These are phyloP conservation scores for Orbilia javanica DNA, from an alignment of 2,329 filamentous ascomycete species.

Conservation along the genomic window DNA sequence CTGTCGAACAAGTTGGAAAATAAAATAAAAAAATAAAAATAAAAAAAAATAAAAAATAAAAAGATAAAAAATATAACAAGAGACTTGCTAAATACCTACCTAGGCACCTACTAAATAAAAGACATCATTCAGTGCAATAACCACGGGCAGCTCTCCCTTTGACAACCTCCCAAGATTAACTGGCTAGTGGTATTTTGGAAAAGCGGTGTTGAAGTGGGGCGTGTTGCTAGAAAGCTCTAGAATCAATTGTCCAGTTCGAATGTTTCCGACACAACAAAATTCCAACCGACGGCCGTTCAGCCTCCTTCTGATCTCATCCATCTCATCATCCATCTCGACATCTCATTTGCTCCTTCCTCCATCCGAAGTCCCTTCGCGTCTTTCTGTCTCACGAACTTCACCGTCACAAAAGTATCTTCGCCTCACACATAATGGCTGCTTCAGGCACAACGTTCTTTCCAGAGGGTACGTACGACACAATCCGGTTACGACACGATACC, in stretches of 20 bases:
- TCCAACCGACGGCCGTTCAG: conserved; percentile 21
- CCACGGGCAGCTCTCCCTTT: no score
- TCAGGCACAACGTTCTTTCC: conserved; percentile 22
- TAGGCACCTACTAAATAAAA: no score
- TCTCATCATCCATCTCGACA: conserved; percentile 21
- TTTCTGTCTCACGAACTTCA: background rate
- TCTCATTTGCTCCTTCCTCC: background rate
- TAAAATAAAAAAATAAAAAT: no score
- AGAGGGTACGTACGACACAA: conserved; percentile 45
- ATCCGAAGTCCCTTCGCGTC: conserved; percentile 1
- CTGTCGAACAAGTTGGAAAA: no score
- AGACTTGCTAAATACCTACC: no score
- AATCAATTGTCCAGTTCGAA: conserved; percentile 1
- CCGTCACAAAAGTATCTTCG: background rate
- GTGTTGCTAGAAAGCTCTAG: conserved; percentile 53
- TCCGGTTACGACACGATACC: background rate
- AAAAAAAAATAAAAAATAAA: no score
- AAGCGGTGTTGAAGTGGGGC: conserved; percentile 41
- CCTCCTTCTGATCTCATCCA: conserved; percentile 35
- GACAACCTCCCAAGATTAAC: no score
- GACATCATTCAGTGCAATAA: no score
- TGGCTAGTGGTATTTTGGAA: background rate
- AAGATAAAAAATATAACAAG: no score
- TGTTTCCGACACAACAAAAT: conserved; percentile 10
- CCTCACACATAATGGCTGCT: conserved; percentile 9